Evolutionary conservation across 2,329 filamentous ascomycete genomes (phyloP).

Genomic region (Aulographum hederae): DNA sequence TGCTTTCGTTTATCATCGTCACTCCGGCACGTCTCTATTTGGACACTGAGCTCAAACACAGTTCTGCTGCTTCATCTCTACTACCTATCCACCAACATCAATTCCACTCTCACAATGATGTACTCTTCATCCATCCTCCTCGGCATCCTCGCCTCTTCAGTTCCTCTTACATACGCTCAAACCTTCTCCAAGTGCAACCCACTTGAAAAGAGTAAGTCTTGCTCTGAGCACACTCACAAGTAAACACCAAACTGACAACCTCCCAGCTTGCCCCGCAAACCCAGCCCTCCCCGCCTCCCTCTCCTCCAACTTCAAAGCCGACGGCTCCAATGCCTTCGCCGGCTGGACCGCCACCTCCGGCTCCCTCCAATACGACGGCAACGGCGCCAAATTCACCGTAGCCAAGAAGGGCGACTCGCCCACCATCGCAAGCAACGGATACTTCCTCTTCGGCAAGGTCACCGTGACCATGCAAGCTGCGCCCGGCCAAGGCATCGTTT

Average conservation of each 20-base stretch:
- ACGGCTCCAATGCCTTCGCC: slow-evolving; percentile 14
- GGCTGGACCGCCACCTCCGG: slow-evolving; percentile 59
- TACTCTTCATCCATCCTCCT: not conserved
- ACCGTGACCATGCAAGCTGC: slow-evolving; percentile 9
- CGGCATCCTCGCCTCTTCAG: slow-evolving; percentile 2
- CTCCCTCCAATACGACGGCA: slow-evolving; percentile 35
- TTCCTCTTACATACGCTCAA: not conserved
- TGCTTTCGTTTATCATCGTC: no score
- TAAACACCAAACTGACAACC: not conserved
- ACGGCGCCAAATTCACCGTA: slow-evolving; percentile 54
- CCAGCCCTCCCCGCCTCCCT: not conserved
- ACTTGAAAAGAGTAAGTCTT: not conserved
- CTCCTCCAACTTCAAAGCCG: not conserved
- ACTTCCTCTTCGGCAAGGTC: slow-evolving; percentile 8
- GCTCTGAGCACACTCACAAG: no score
- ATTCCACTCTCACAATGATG: not conserved
- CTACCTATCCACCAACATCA: not conserved
- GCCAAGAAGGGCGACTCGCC: slow-evolving; percentile 50
- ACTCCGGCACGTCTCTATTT: no score
- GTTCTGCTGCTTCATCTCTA: slow-evolving; percentile 8
- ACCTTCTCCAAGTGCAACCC: slow-evolving; percentile 2
- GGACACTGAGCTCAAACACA: no score
- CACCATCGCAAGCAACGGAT: slow-evolving; percentile 8
- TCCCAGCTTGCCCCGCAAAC: not conserved
- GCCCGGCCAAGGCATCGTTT: slow-evolving; percentile 7